phyloP scores from a whole-genome alignment of 805 yeast species.

The Barnettozyma vustinii region DNA sequence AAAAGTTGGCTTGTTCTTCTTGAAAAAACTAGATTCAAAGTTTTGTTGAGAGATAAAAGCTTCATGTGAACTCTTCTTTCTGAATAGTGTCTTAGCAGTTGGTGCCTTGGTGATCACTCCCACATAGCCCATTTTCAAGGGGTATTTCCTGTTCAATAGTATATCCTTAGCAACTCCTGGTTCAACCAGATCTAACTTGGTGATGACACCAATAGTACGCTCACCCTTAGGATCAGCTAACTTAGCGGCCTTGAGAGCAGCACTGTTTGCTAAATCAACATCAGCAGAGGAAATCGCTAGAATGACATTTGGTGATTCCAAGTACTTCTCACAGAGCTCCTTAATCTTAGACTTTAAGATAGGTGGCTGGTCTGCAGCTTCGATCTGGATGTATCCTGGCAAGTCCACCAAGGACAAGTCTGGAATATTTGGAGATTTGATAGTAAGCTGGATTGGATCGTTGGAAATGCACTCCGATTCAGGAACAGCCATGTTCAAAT shows the following conservation, averaged over 20 bases:
- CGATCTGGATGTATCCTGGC: conserved; percentile 96
- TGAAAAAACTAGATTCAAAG: conserved; percentile 61
- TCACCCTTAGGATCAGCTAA: conserved; percentile 90
- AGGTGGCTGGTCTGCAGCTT: conserved; percentile 92
- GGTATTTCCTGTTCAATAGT: conserved; percentile 75
- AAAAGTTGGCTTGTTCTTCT: conserved; percentile 54
- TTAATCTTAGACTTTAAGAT: conserved; percentile 76
- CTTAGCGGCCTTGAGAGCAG: conserved; percentile 89
- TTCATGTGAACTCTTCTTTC: conserved; percentile 51
- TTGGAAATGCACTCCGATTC: conserved; percentile 78
- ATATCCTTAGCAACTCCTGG: conserved; percentile 65
- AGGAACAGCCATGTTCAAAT: conserved; percentile 90
- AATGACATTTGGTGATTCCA: conserved; percentile 89
- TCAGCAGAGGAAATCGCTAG: conserved; percentile 97
- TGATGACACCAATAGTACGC: conserved; percentile 93
- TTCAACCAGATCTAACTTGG: conserved; percentile 86
- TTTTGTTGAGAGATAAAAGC: conserved; percentile 64
- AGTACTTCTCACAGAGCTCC: conserved; percentile 74
- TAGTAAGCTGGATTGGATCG: conserved; percentile 90
- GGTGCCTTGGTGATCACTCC: conserved; percentile 94
- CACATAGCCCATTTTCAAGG: conserved; percentile 93
- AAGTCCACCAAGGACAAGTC: conserved; percentile 91
- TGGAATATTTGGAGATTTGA: conserved; percentile 85
- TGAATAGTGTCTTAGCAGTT: conserved; percentile 36
- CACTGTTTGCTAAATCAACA: conserved; percentile 93